Evolutionary conservation across 805 yeast species (phyloP).

Genomic region (Barnettozyma sp.): DNA sequence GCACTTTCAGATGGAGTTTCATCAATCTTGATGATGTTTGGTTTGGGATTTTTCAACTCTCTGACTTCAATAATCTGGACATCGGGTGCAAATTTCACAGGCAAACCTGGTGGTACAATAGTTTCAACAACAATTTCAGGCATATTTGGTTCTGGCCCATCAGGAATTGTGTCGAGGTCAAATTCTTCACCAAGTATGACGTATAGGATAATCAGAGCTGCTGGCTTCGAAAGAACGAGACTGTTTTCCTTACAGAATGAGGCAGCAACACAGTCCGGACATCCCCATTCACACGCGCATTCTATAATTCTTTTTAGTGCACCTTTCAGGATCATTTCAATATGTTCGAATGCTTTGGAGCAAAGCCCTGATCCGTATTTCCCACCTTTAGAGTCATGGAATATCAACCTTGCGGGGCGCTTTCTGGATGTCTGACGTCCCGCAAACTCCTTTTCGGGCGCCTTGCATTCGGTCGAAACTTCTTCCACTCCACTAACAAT

Average conservation of each 20-base stretch:
- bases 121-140: slow-evolving; percentile 68
- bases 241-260: slow-evolving; percentile 74
- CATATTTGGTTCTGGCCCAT: slow-evolving; percentile 74
- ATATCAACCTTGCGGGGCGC: slow-evolving; percentile 82
- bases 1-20: slow-evolving; percentile 1
- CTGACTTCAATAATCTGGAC: slow-evolving; percentile 45
- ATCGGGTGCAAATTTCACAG: slow-evolving; percentile 56
- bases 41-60: slow-evolving; percentile 2
- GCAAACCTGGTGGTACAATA: slow-evolving; percentile 44
- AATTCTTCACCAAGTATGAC: slow-evolving; percentile 49
- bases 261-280: slow-evolving; percentile 82
- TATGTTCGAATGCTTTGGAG: slow-evolving; percentile 70
- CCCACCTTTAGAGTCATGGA: slow-evolving; percentile 82
- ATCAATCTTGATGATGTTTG: slow-evolving; percentile 7
- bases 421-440: slow-evolving; percentile 59
- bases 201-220: slow-evolving; percentile 64
- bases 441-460: slow-evolving; percentile 94
- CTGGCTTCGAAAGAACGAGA: slow-evolving; percentile 81
- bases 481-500: slow-evolving; percentile 73
- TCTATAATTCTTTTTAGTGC: slow-evolving; percentile 52
- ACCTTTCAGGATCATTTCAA: slow-evolving; percentile 55
- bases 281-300: slow-evolving; percentile 65
- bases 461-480: slow-evolving; percentile 89
- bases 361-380: slow-evolving; percentile 73
- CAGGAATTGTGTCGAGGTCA: slow-evolving; percentile 40